phyloP scores from a whole-genome alignment of 1,284 basidiomycete genomes.

The Austroboletus niveus region DNA sequence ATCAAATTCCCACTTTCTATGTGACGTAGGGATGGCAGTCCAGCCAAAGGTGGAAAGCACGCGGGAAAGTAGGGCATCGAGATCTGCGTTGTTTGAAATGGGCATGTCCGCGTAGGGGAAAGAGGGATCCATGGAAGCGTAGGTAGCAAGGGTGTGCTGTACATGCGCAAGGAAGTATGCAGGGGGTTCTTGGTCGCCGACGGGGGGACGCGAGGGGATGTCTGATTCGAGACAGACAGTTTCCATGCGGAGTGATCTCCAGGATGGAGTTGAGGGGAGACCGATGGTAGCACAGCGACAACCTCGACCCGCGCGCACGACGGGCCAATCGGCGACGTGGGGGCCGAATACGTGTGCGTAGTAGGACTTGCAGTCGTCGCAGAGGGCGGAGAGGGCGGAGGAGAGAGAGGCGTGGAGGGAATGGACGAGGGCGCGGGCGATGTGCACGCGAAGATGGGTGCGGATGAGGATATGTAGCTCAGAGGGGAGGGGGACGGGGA shows the following conservation, averaged over 20 bases:
- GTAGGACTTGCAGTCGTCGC: constrained; percentile 32
- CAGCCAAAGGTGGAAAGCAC: constrained; percentile 29
- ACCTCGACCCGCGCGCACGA: constrained; percentile 28
- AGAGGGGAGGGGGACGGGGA: constrained; percentile 38
- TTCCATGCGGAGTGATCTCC: constrained; percentile 7
- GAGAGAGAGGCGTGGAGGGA: constrained; percentile 28
- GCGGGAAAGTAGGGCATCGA: constrained; percentile 25
- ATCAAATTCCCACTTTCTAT: constrained; percentile 31
- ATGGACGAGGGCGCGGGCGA: constrained; percentile 25
- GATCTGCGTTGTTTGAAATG: constrained; percentile 22
- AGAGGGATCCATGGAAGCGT: constrained; percentile 25
- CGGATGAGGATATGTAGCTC: constrained; percentile 46
- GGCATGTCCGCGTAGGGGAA: constrained; percentile 24
- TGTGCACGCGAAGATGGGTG: constrained; percentile 28
- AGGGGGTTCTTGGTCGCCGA: constrained; percentile 32
- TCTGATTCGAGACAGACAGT: constrained; percentile 15
- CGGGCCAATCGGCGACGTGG: constrained; percentile 32
- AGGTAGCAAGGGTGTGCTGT: constrained; percentile 22
- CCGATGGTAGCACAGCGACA: constrained; percentile 29
- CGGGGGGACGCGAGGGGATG: constrained; percentile 18
- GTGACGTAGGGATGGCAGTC: constrained; percentile 11
- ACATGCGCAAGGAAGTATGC: constrained; percentile 31
- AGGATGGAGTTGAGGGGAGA: constrained; percentile 5
- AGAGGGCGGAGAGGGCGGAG: constrained; percentile 23
- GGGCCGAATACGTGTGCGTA: constrained; percentile 32